Evolutionary conservation across 1,284 basidiomycete genomes (phyloP).

Genomic region (Austroboletus niveus): DNA sequence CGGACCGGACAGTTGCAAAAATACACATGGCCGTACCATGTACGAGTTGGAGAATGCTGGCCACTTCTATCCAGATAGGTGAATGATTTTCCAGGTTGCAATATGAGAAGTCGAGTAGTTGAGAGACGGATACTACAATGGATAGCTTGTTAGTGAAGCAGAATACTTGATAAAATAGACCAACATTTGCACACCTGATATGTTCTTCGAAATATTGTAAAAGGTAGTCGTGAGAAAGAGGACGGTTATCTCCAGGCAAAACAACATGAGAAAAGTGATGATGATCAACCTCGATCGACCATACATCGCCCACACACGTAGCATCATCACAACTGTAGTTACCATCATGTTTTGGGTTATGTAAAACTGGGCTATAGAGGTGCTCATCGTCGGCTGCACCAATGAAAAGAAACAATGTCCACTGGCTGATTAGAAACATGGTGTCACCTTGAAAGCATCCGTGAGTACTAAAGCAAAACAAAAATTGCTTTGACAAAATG

Average conservation of each 20-base stretch:
- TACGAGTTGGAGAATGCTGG: background rate
- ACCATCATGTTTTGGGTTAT: background rate
- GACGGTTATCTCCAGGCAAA: background rate
- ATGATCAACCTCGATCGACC: background rate
- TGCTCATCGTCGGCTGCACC: background rate
- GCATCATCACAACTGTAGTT: background rate
- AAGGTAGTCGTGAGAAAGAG: background rate
- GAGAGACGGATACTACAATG: background rate
- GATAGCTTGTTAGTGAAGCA: background rate
- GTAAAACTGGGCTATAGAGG: background rate
- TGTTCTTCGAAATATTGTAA: background rate
- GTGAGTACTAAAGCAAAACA: background rate
- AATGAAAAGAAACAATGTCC: background rate
- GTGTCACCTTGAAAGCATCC: background rate
- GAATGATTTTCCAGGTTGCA: background rate
- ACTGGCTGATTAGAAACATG: background rate
- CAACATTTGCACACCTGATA: background rate
- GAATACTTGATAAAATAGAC: background rate
- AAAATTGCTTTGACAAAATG: background rate
- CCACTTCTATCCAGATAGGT: background rate
- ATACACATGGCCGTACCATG: background rate
- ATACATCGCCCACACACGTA: background rate
- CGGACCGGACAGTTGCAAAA: background rate
- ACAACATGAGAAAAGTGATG: background rate
- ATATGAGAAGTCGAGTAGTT: background rate